Conservation (phyloP, 306 rosid species). For the Casuarina glauca region DNA sequence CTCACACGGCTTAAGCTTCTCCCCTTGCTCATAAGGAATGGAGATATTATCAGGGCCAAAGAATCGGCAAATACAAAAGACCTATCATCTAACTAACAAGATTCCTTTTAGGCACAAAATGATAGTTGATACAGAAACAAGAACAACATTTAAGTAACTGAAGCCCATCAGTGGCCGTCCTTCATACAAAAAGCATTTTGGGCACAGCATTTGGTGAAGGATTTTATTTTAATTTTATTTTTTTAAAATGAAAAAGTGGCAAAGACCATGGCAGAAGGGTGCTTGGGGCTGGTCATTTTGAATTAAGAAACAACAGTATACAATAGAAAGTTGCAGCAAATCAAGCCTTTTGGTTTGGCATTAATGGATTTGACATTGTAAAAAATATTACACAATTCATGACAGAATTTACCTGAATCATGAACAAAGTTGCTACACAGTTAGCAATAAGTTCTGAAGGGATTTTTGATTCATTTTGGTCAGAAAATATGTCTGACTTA, state of each 20-base stretch:
- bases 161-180: background rate
- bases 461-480: conserved; percentile 60
- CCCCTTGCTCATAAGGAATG: background rate
- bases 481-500: conserved; percentile 41
- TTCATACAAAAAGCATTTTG: background rate
- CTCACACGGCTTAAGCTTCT: background rate
- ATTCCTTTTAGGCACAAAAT: background rate
- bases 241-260: background rate
- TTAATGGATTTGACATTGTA: background rate
- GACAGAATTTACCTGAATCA: conserved; percentile 71
- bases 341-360: background rate
- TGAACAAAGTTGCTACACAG: conserved; percentile 78
- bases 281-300: background rate
- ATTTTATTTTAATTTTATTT: no score
- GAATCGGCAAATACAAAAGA: background rate
- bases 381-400: background rate
- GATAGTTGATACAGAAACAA: background rate
- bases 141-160: background rate
- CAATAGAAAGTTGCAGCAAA: conserved; percentile 3
- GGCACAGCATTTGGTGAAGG: no score
- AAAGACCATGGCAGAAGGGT: background rate
- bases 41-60: background rate
- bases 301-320: background rate
- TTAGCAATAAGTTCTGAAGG: conserved; percentile 82
- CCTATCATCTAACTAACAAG: background rate